phyloP scores from a whole-genome alignment of 2,329 filamentous ascomycete species.

The Calcarisporium arbuscula region DNA sequence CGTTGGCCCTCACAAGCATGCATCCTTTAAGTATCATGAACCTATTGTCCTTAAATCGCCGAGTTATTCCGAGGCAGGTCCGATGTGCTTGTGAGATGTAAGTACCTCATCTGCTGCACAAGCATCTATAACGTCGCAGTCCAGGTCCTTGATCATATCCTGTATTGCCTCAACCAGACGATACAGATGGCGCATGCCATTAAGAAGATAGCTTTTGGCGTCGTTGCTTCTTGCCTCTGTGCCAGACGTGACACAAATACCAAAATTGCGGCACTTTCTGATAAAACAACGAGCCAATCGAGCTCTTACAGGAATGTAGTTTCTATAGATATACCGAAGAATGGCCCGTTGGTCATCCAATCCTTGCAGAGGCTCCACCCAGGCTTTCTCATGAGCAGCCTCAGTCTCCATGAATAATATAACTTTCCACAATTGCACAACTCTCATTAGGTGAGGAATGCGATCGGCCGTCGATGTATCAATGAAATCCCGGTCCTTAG shows the following conservation, averaged over 20 bases:
- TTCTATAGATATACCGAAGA: conserved; percentile 6
- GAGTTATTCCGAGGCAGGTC: too few species aligned
- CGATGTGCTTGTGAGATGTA: too few species aligned
- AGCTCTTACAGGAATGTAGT: conserved; percentile 7
- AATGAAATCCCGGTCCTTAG: too few species aligned
- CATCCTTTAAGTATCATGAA: too few species aligned
- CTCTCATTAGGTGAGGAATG: too few species aligned
- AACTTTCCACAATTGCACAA: too few species aligned
- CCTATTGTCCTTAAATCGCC: too few species aligned
- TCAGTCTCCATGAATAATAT: conserved; percentile 4
- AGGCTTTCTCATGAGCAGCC: conserved; percentile 3
- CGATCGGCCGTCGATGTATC: too few species aligned
- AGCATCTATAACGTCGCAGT: too few species aligned
- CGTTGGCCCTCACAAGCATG: too few species aligned
- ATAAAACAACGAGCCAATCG: conserved; percentile 9
- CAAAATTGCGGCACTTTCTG: conserved; percentile 9
- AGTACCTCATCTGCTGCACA: too few species aligned
- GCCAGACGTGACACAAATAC: conserved; percentile 7
- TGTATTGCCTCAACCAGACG: conserved; percentile 8
- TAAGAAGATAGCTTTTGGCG: conserved; percentile 7
- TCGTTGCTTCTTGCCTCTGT: conserved; percentile 9
- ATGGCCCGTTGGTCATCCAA: conserved; percentile 6
- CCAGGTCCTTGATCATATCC: too few species aligned
- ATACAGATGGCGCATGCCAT: conserved; percentile 6
- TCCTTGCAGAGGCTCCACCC: conserved; percentile 3